Conservation (phyloP, 805 yeast species). For the Lipomyces kockii region DNA sequence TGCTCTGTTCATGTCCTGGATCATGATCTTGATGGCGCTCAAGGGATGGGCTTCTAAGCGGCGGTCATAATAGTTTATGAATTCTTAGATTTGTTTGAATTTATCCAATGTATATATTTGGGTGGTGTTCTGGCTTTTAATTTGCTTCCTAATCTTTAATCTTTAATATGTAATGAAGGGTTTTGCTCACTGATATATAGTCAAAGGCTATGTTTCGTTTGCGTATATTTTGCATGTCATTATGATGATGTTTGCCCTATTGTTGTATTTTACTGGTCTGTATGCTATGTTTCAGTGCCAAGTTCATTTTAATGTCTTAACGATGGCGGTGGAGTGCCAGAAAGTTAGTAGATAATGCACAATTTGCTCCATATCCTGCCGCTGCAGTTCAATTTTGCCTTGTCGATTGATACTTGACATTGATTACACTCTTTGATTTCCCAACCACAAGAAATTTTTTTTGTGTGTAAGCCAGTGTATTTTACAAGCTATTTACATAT, state of each 20-base stretch:
- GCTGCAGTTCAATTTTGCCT: no score
- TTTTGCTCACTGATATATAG: not conserved
- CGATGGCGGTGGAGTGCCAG: no score
- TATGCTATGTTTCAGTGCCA: no score
- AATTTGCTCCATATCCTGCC: no score
- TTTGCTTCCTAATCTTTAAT: not conserved
- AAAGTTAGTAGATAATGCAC: no score
- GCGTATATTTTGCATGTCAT: not conserved
- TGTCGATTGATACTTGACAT: no score
- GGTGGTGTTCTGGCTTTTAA: conserved; percentile 1
- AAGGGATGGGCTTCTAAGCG: conserved; percentile 44
- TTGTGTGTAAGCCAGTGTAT: no score
- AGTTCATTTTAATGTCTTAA: no score
- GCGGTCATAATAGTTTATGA: conserved; percentile 10
- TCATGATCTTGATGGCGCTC: conserved; percentile 63
- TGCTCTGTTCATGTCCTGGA: conserved; percentile 86
- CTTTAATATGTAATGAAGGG: not conserved
- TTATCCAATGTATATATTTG: conserved; percentile 4
- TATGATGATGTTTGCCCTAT: not conserved
- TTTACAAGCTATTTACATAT: no score
- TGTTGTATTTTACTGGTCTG: no score
- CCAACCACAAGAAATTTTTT: no score
- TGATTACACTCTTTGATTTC: no score
- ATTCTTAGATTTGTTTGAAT: not conserved
- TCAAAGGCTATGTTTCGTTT: not conserved